A percentile compares a stretch with the other conserved stretches of the same genome.
These are phyloP conservation scores for Phoenix roebelenii DNA, from an alignment of 176 grass and related monocot species.

Conservation along the genomic window DNA sequence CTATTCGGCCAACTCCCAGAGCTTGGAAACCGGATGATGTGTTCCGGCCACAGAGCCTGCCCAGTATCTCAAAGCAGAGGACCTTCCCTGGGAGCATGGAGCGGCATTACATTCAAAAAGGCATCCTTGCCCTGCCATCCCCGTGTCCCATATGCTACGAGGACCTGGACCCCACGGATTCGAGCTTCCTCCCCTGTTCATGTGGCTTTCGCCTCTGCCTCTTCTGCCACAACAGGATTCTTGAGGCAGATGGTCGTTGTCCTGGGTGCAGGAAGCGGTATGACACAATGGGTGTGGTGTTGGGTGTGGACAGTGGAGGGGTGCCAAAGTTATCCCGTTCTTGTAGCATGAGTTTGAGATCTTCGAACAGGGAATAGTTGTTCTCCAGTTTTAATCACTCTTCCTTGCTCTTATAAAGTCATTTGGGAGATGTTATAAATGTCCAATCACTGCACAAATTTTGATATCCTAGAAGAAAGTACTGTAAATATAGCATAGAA, in stretches of 20 bases:
- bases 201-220: conserved; percentile 20
- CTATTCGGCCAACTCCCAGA: background rate
- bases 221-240: conserved; percentile 15
- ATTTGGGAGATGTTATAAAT: background rate
- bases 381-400: background rate
- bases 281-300: background rate
- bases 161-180: conserved; percentile 12
- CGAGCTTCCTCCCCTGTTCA: conserved; percentile 14
- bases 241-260: conserved; percentile 13
- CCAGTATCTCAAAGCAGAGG: conserved; percentile 2
- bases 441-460: background rate
- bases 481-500: background rate
- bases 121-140: conserved; percentile 3
- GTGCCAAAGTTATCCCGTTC: background rate
- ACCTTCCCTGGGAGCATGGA: background rate
- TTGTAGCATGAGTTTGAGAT: conserved; percentile 2
- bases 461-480: background rate
- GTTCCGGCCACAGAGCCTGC: background rate
- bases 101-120: background rate
- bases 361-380: background rate
- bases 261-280: conserved; percentile 18
- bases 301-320: background rate
- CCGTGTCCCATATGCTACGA: conserved; percentile 15
- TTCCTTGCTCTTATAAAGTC: too few relatives aligned
- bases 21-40: conserved; percentile 6